Evolutionary conservation across 2,329 filamentous ascomycete species (phyloP), one percentile per base, ranked within the genome.

Genomic region (Cercospora sesami): DNA sequence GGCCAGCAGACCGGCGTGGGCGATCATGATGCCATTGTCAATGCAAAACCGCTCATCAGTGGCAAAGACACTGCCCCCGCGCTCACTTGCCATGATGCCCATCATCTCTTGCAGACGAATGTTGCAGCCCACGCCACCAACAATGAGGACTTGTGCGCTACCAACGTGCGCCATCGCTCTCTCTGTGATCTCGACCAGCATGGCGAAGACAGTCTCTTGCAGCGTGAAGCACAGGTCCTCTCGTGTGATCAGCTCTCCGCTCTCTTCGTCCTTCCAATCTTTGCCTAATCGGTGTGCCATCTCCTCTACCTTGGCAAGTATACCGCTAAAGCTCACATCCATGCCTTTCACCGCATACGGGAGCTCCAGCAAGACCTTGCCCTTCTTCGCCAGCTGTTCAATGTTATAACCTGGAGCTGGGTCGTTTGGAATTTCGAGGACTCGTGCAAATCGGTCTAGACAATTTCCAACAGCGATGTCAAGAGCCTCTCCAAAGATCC

Each of bases 21-120:
- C 95, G 82, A 99, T 99, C 95, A 99, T 99, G 78, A 99, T 98
- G 60, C 95, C 95, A 76, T 99, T 99, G 80, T 99, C 95, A 74
- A 99, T 99, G 79, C 95, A 99, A 79, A 97, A 99, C 57, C 95
- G 86, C 83, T 99, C 95, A 78, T 99, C 95, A 0, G 94, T 98
- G 26, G 95, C 94, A 81, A 91, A 97, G 3, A 98, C 92, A 75
- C 89, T 94, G 4, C 95, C 95, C 63, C 93, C 92, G 42, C 95
- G 84, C 79, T 97, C 94, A 55, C 84, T 84, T 16, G 94, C 94
- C 95, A 99, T 99, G 58, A 91, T 84, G 16, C 92, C 94, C 95
- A 99, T 99, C 95, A 99, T 99, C 75, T 96, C 89, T 83, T 99
- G 95, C 73, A 99, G 79, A 4, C 95, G 87, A 82, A 96, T 90